Evolutionary conservation across 352 stramenopile species (phyloP), one percentile per base, ranked within the genome.

Genomic region (Pythium aquatile): DNA sequence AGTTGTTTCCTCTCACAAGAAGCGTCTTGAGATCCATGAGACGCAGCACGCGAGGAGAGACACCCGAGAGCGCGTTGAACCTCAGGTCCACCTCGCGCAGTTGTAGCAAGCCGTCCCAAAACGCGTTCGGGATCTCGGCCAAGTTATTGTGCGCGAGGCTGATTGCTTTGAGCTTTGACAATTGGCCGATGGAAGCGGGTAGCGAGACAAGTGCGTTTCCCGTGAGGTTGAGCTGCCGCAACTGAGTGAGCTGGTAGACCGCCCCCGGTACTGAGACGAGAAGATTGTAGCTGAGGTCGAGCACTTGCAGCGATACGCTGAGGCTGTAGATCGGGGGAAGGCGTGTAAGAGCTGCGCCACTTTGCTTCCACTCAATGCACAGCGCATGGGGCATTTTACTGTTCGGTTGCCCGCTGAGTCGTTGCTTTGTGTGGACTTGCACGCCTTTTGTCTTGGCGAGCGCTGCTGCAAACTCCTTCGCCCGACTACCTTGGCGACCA

Each of bases 111-210:
- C 57, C 47, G 16, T 63, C 52, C 66, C 70, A 75, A n/a, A 69
- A 11, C 3, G 37, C 55, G 17, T 72, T 60, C 24, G 73, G 61
- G 5, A 82, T 49, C 17, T 40, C 42, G 2, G 60, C 57, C 26
- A 92, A 56, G 39, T 92, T 86, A 66, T 92, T 92, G 66, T 92
- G 81, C 2, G 79, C 69, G 10, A 85, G 51, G 11, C 68, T 66
- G 14, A 90, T 51, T 8, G 74, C 61, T 29, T 78, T 56, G 8
- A 92, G 67, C 14, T 70, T 49, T 3, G 44, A 24, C 16, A 92
- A 42, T 20, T 53, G 63, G 0, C 58, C 57, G 17, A 90, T 24
- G 3, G 65, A 49, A 2, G 52, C 37, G 33, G 81, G 80, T 14
- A 92, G 60, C 6, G 64, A 58, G 5, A 80, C 20, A 11, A 92